These are phyloP conservation scores for Suillus clintonianus DNA, from an alignment of 768 basidiomycete species.

Conservation along the genomic window DNA sequence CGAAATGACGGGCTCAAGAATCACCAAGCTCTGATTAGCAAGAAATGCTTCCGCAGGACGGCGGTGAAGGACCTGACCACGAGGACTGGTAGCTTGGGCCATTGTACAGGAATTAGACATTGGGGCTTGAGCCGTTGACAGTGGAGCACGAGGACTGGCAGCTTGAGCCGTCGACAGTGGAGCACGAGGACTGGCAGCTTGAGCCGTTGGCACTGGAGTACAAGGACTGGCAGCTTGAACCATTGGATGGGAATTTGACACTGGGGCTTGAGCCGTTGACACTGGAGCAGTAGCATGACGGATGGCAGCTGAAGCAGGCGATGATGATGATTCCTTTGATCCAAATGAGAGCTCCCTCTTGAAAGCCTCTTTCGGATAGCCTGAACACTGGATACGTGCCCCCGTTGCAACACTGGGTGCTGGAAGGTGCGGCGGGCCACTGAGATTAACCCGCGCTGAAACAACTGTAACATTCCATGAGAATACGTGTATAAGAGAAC, in stretches of 20 bases:
- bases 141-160: too few relatives aligned
- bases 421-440: not conserved
- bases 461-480: not conserved
- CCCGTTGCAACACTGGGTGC: not conserved
- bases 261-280: too few relatives aligned
- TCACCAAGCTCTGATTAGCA: not conserved
- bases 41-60: not conserved
- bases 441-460: not conserved
- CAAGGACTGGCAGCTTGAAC: not conserved
- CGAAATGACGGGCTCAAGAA: not conserved
- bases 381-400: slow-evolving; percentile 1
- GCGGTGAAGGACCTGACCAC: not conserved
- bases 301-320: not conserved
- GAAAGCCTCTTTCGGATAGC: not conserved
- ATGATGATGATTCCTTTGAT: not conserved
- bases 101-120: too few relatives aligned
- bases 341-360: not conserved
- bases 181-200: too few relatives aligned
- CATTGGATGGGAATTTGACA: too few relatives aligned
- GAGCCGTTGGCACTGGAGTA: too few relatives aligned
- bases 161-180: too few relatives aligned
- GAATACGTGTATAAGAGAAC: not conserved
- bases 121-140: too few relatives aligned
- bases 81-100: too few relatives aligned
- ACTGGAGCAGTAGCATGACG: not conserved